Evolutionary conservation across 2,329 filamentous ascomycete species (phyloP), one percentile per base, ranked within the genome.

Genomic region (Xylaria sp.): DNA sequence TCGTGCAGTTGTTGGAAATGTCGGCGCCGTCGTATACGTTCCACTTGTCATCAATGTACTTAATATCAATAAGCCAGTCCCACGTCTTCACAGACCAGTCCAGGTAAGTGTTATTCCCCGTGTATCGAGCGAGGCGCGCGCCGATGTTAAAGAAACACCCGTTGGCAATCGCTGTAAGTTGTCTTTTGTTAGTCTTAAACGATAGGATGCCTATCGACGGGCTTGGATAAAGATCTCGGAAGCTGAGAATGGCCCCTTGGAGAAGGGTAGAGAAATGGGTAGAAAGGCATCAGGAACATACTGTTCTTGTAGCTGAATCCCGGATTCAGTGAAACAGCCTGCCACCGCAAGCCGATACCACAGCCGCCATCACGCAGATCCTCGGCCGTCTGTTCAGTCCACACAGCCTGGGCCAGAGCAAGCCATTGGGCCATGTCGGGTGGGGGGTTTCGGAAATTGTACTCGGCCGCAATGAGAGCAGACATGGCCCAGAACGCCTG

Each of bases 401-500:
- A 92, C 0, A 90, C 88, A 2, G 86, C 88, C 72, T 89, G 87
- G 1, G 87, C 88, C 61, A 92, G 83, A 31, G 85, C 84, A n/a
- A 91, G 81, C 89, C 90, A 92, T 53, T 85, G 83, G 0, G 87
- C 84, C 59, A 84, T 70, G 9, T 79, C 81, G 0, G 79, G 65
- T 0, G 83, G 81, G 11, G 87, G 84, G 69, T 89, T 83, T 3
- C 84, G 86, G 70, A 88, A 91, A 54, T 85, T 87, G 63, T 85
- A 82, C 76, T 92, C 89, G 40, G 87, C 86, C 1, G 89, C 89
- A 17, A 85, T 83, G 75, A 92, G 84, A 11, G 86, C 88, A 2
- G 88, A 87, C 77, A 90, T 83, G 7, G 83, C 88, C 89, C 89
- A 91, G 76, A 91, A 90, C 6, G 86, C 83, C 77, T 88, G 86